Percentiles rank a stretch among this genome's conserved stretches.
Evolutionary conservation across 495 filamentous ascomycete genomes (phyloP).

Genomic region (Chaetomium fimeti): DNA sequence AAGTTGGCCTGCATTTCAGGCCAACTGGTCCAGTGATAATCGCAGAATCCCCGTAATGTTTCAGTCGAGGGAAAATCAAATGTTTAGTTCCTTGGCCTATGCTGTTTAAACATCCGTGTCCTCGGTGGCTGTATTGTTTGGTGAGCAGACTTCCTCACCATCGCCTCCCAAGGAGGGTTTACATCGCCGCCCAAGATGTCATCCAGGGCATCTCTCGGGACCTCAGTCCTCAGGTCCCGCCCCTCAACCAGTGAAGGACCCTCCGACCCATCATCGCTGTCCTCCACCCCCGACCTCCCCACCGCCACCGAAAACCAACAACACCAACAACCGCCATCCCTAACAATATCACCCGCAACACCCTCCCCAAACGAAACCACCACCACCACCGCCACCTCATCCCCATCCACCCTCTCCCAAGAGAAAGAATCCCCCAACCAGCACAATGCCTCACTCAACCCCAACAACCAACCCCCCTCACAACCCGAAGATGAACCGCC

Average conservation of each 20-base stretch:
- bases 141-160: no score
- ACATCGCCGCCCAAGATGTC: not conserved
- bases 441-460: no score
- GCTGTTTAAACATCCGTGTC: no score
- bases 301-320: not conserved
- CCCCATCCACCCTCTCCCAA: not conserved
- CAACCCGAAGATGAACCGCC: not conserved
- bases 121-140: no score
- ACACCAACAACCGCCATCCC: not conserved
- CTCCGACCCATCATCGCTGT: not conserved
- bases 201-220: not conserved
- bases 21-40: not conserved
- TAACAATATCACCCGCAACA: not conserved
- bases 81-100: not conserved
- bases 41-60: not conserved
- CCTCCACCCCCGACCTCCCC: not conserved
- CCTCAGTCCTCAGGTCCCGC: not conserved
- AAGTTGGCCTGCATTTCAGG: not conserved
- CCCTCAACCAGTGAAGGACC: not conserved
- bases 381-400: not conserved
- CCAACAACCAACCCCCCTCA: no score
- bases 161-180: not conserved
- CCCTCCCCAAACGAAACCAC: not conserved
- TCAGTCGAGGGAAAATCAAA: not conserved
- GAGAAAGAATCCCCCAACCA: no score